Conservation (phyloP, 306 rosid species). For the Pyrus pyrifolia region DNA sequence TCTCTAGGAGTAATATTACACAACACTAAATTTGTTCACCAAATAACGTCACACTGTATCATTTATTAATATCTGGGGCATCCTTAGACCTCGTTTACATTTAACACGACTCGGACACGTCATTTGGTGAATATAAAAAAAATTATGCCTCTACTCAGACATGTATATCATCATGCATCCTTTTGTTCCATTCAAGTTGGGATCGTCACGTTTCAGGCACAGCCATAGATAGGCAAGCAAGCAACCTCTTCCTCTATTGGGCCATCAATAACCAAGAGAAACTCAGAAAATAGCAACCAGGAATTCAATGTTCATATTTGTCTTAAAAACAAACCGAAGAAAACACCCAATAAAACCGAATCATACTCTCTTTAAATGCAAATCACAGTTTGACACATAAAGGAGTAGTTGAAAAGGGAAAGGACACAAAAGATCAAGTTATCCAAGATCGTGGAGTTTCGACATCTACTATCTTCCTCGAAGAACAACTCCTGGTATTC, state of each 20-base stretch:
- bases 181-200: background rate
- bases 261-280: background rate
- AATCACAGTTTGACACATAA: background rate
- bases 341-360: background rate
- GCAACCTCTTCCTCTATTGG: background rate
- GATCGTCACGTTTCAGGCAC: background rate
- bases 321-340: background rate
- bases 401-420: too few relatives aligned
- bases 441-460: background rate
- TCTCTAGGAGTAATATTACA: too few relatives aligned
- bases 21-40: too few relatives aligned
- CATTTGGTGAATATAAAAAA: background rate
- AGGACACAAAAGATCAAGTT: background rate
- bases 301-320: background rate
- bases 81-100: background rate
- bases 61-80: too few relatives aligned
- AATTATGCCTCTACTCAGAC: background rate
- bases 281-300: background rate
- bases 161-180: background rate
- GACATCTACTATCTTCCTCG: background rate
- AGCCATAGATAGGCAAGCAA: background rate
- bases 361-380: background rate
- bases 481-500: background rate
- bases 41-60: too few relatives aligned
- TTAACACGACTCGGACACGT: background rate